Percentiles rank a stretch among this genome's conserved stretches.
Evolutionary conservation across 176 grass and related monocot species (phyloP).

Genomic region (Avena sativa): DNA sequence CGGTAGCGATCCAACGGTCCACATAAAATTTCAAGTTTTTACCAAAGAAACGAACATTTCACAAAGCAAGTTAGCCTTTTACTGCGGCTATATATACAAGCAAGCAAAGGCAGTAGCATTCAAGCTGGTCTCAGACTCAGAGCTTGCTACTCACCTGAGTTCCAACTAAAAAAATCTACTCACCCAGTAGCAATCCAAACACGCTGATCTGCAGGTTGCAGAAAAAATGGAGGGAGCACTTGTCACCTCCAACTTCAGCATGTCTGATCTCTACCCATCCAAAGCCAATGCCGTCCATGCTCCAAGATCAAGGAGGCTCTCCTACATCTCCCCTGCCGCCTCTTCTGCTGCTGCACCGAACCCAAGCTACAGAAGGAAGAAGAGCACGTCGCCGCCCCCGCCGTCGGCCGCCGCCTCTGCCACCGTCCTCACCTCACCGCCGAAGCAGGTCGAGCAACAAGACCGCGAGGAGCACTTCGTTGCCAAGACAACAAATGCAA

Average conservation of each 20-base stretch:
- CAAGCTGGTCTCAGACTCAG: neutral
- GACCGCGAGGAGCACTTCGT: conserved; percentile 21
- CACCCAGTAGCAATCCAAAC: neutral
- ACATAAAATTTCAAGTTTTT: neutral
- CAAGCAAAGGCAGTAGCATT: neutral
- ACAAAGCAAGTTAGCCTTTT: neutral
- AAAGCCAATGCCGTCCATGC: conserved; percentile 16
- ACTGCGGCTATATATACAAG: conserved; percentile 28
- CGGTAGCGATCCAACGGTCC: neutral
- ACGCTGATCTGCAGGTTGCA: neutral
- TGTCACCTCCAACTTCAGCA: conserved; percentile 46
- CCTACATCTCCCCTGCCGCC: conserved; percentile 47
- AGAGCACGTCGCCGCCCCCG: conserved; percentile 9
- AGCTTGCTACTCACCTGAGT: conserved; percentile 18
- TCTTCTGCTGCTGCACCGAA: conserved; percentile 46
- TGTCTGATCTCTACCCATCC: conserved; percentile 21
- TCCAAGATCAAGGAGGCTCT: conserved; percentile 31
- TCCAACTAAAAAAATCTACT: neutral
- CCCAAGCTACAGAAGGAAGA: conserved; percentile 44
- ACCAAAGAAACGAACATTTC: neutral
- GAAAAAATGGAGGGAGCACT: conserved; percentile 53
- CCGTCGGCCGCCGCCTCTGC: conserved; percentile 40
- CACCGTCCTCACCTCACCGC: conserved; percentile 44
- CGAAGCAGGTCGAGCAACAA: conserved; percentile 11
- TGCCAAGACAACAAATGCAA: neutral